These are phyloP conservation scores for Pythium brachiatum DNA, from an alignment of 352 stramenopile genomes.

Conservation along the genomic window DNA sequence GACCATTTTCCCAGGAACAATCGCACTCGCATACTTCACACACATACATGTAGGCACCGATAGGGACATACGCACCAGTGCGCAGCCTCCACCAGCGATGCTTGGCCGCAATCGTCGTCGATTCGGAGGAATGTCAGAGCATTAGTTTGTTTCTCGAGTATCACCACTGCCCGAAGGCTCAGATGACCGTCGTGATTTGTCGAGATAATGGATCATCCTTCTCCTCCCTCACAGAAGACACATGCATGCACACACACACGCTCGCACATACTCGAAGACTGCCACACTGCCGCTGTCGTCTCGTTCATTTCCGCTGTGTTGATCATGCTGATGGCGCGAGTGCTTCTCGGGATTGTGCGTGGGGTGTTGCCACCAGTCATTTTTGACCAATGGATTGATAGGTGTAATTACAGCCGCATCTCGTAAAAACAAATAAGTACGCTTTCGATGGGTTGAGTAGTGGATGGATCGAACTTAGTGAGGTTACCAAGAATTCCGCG, in stretches of 20 bases:
- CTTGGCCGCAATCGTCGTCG: slow-evolving; percentile 4
- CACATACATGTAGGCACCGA: neutral
- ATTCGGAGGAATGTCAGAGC: slow-evolving; percentile 65
- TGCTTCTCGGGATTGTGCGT: too few species aligned
- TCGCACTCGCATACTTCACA: slow-evolving; percentile 10
- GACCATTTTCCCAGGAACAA: slow-evolving; percentile 1
- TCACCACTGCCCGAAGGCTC: slow-evolving; percentile 74
- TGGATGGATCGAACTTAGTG: neutral
- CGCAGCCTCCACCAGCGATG: neutral
- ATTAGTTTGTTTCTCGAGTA: slow-evolving; percentile 85
- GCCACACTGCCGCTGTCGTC: too few species aligned
- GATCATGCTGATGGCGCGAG: too few species aligned
- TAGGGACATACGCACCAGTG: neutral
- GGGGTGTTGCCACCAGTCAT: neutral
- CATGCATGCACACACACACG: neutral
- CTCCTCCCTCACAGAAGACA: slow-evolving; percentile 35
- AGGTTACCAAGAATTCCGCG: neutral
- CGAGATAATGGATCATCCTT: slow-evolving; percentile 87
- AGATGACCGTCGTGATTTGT: slow-evolving; percentile 91
- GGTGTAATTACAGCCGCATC: neutral
- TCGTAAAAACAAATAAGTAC: neutral
- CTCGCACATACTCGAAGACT: neutral
- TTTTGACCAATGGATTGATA: neutral
- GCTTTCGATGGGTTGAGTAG: neutral
- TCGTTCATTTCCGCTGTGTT: neutral